phyloP scores from a whole-genome alignment of 176 grass and related monocot genomes.

The sorghum (Sorghum bicolor) region Sorghum_bicolor_NCBIv3 NC_012871.2:75789001-75789500 shows the following conservation, averaged over 20 bases:
- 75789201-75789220: too few relatives aligned
- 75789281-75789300: constrained; percentile 45
- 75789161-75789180: constrained; percentile 64
- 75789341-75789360: not conserved
- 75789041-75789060: too few relatives aligned
- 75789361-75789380: too few relatives aligned
- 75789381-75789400: not conserved
- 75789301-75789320: constrained; percentile 32
- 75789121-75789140: constrained; percentile 43
- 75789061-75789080: too few relatives aligned
- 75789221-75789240: constrained; percentile 51
- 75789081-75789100: not conserved
- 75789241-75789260: constrained; percentile 53
- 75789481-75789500: too few relatives aligned
- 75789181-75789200: constrained; percentile 13
- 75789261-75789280: constrained; percentile 47
- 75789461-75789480: too few relatives aligned
- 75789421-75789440: constrained; percentile 48
- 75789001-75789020: too few relatives aligned
- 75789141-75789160: constrained; percentile 58
- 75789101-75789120: too few relatives aligned
- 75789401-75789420: constrained; percentile 6
- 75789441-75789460: too few relatives aligned
- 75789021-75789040: too few relatives aligned
- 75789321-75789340: constrained; percentile 43